Percentiles rank a stretch among this genome's conserved stretches.
phyloP scores from a whole-genome alignment of 148 eudicot genomes.

The Cornus kousa region DNA sequence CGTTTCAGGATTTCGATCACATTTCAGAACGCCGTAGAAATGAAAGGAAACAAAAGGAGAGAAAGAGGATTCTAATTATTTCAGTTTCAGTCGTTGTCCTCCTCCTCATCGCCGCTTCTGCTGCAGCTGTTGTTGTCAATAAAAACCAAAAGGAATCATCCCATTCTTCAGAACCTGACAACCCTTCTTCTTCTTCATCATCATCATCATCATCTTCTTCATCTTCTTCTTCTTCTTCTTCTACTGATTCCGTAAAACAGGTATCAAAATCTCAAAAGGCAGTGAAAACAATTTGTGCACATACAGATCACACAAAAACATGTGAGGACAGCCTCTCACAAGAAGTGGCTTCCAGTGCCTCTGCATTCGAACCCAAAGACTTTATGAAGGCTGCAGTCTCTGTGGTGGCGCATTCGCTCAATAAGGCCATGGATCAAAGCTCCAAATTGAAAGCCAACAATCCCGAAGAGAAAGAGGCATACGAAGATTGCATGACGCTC shows the following conservation, averaged over 20 bases:
- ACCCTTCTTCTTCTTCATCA: too few species aligned
- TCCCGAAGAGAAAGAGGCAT: conserved; percentile 53
- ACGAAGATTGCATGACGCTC: conserved; percentile 56
- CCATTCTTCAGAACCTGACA: too few species aligned
- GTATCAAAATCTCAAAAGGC: conserved; percentile 28
- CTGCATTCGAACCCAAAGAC: conserved; percentile 36
- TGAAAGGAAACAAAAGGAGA: conserved; percentile 43
- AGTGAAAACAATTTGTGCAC: conserved; percentile 45
- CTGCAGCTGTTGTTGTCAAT: conserved; percentile 29
- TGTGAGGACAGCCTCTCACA: conserved; percentile 50
- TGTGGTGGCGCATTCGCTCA: conserved; percentile 43
- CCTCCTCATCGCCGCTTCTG: conserved; percentile 39
- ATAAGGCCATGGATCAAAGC: conserved; percentile 31
- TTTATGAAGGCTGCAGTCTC: conserved; percentile 57
- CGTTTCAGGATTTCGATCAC: conserved; percentile 71
- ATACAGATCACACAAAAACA: conserved; percentile 54
- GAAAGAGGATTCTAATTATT: conserved; percentile 31
- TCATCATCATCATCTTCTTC: too few species aligned
- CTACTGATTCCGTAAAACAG: background rate
- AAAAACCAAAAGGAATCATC: background rate
- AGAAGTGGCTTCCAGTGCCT: conserved; percentile 26
- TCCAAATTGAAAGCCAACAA: conserved; percentile 37
- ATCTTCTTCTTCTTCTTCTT: too few species aligned
- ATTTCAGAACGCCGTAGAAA: conserved; percentile 57
- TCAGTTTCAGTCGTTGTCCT: conserved; percentile 27